These are phyloP conservation scores for Singerocomus inundabilis DNA, from an alignment of 1,284 basidiomycete species.

Conservation along the genomic window DNA sequence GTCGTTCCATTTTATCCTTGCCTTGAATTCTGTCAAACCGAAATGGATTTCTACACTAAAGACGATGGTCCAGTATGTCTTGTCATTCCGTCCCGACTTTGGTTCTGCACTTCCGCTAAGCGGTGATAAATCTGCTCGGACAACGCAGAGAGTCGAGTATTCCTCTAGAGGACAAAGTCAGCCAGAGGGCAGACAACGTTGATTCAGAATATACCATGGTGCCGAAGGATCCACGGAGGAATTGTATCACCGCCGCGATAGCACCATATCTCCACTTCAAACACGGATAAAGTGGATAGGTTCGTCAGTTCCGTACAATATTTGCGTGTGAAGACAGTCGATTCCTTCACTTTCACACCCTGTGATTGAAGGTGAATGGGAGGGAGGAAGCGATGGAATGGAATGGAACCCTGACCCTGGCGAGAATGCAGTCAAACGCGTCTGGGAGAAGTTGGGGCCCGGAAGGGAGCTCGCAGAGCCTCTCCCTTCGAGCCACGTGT, in stretches of 20 bases:
- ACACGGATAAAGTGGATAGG: conserved; percentile 68
- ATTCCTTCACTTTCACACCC: conserved; percentile 74
- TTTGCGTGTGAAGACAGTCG: conserved; percentile 73
- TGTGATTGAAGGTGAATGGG: conserved; percentile 27
- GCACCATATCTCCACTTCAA: conserved; percentile 81
- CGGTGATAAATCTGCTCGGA: conserved; percentile 71
- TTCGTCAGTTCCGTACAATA: conserved; percentile 79
- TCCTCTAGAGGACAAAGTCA: conserved; percentile 43
- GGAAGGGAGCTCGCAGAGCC: conserved; percentile 70
- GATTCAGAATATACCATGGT: conserved; percentile 44
- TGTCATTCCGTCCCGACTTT: conserved; percentile 60
- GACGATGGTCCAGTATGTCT: conserved; percentile 76
- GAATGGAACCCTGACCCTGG: conserved; percentile 50
- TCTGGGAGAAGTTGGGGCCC: conserved; percentile 71
- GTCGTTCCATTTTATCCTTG: conserved; percentile 77
- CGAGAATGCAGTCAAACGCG: conserved; percentile 76
- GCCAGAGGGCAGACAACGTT: neutral
- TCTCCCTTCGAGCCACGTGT: conserved; percentile 58
- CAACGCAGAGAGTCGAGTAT: conserved; percentile 73
- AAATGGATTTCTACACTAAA: conserved; percentile 82
- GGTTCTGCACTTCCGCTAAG: conserved; percentile 65
- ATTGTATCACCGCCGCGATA: conserved; percentile 65
- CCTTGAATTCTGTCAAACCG: conserved; percentile 74
- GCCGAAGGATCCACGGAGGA: conserved; percentile 70
- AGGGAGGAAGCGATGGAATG: conserved; percentile 1